Conservation (phyloP, 495 filamentous ascomycete genomes). For the Acidiella bohemica region DNA sequence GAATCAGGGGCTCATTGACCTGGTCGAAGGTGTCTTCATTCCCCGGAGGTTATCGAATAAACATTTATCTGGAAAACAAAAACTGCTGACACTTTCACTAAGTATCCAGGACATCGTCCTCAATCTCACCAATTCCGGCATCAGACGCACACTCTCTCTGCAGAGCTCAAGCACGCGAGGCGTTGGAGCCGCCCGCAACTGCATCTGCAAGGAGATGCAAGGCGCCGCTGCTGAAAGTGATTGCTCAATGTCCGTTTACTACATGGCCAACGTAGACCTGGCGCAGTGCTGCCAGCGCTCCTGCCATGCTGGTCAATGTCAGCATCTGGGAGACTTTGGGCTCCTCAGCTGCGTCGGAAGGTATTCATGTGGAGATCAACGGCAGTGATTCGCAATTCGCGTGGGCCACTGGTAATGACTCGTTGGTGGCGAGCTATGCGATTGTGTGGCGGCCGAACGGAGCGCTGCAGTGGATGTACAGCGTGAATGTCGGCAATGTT, state of each 20-base stretch:
- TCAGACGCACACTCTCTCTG: constrained; percentile 37
- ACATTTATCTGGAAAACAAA: not conserved
- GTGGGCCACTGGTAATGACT: constrained; percentile 29
- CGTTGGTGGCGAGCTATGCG: constrained; percentile 32
- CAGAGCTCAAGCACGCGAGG: constrained; percentile 35
- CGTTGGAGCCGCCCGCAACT: constrained; percentile 42
- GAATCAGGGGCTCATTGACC: constrained; percentile 31
- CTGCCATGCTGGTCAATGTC: constrained; percentile 34
- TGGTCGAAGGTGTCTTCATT: constrained; percentile 29
- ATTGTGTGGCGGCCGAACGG: constrained; percentile 33
- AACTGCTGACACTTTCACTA: not conserved
- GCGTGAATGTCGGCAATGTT: constrained; percentile 21
- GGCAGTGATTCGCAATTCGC: constrained; percentile 34
- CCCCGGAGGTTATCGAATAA: not conserved
- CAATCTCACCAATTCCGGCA: constrained; percentile 40
- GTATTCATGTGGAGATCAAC: constrained; percentile 20
- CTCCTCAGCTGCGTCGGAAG: constrained; percentile 11
- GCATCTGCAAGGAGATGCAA: constrained; percentile 35
- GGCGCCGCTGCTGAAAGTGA: constrained; percentile 26
- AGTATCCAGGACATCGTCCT: constrained; percentile 33
- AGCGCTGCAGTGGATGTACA: constrained; percentile 16
- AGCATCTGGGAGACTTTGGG: constrained; percentile 31
- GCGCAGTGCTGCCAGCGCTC: constrained; percentile 38
- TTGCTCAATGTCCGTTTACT: constrained; percentile 32
- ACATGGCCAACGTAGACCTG: constrained; percentile 37